phyloP scores from a whole-genome alignment of 2,329 filamentous ascomycete genomes.

The Curvularia sp. region DNA sequence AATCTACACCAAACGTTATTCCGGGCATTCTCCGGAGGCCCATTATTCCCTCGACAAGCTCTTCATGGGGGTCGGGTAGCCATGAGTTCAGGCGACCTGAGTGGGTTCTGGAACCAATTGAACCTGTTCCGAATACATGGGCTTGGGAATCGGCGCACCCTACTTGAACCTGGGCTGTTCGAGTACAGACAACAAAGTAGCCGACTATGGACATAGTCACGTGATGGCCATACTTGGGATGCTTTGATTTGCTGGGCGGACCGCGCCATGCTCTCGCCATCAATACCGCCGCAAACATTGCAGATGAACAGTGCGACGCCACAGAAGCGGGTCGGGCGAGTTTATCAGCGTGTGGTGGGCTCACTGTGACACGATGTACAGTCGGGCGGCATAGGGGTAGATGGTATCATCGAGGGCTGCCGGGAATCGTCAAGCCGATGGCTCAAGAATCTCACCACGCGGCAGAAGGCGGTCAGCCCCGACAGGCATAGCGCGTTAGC shows the following conservation, averaged over 20 bases:
- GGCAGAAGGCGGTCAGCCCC: conserved; percentile 30
- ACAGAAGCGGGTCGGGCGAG: conserved; percentile 10
- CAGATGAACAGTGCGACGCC: neutral
- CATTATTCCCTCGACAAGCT: conserved; percentile 36
- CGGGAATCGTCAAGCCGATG: conserved; percentile 26
- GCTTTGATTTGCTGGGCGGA: conserved; percentile 10
- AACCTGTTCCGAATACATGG: conserved; percentile 12
- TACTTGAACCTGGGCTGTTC: neutral
- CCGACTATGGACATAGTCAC: neutral
- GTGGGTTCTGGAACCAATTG: conserved; percentile 25
- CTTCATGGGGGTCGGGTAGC: conserved; percentile 24
- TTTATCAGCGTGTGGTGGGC: conserved; percentile 27
- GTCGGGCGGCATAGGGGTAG: conserved; percentile 10
- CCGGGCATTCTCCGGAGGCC: conserved; percentile 25
- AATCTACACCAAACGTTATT: conserved; percentile 13
- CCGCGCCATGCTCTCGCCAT: conserved; percentile 8
- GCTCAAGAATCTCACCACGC: conserved; percentile 31
- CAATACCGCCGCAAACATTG: neutral
- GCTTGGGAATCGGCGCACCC: conserved; percentile 16
- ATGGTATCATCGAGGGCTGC: conserved; percentile 20
- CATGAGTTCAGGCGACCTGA: conserved; percentile 27
- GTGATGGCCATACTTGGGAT: conserved; percentile 6
- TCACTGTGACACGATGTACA: conserved; percentile 33
- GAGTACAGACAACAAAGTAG: too few relatives aligned
- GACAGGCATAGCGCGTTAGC: conserved; percentile 13